phyloP scores from a whole-genome alignment of 1,284 basidiomycete species.

The Puccinia hordei region DNA sequence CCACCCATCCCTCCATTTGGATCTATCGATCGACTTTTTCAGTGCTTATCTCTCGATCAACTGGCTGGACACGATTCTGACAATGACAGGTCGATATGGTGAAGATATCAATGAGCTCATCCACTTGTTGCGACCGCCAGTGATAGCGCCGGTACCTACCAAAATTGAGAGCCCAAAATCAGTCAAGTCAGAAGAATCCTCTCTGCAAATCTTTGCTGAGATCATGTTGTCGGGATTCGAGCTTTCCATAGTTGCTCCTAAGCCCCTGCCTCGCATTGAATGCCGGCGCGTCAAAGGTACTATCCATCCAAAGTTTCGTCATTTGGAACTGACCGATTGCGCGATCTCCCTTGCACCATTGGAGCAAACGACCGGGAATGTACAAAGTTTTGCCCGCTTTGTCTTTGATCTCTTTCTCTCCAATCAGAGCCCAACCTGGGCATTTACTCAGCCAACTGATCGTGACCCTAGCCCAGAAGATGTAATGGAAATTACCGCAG shows the following conservation, averaged over 20 bases:
- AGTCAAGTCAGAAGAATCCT: background rate
- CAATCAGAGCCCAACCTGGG: conserved; percentile 31
- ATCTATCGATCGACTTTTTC: conserved; percentile 27
- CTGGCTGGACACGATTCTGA: conserved; percentile 39
- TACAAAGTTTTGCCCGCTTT: conserved; percentile 32
- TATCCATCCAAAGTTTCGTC: conserved; percentile 22
- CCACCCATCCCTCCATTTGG: conserved; percentile 21
- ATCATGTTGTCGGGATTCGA: conserved; percentile 27
- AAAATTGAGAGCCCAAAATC: background rate
- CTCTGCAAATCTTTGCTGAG: conserved; percentile 25
- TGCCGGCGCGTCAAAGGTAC: conserved; percentile 31
- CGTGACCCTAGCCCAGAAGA: background rate
- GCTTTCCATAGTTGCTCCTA: conserved; percentile 31
- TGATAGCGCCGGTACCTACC: background rate
- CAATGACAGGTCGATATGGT: conserved; percentile 33
- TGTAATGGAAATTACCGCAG: conserved; percentile 26
- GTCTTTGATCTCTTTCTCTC: conserved; percentile 41
- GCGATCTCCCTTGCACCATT: conserved; percentile 37
- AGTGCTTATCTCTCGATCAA: conserved; percentile 38
- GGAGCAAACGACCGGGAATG: background rate
- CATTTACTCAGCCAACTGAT: background rate
- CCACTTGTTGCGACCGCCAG: conserved; percentile 14
- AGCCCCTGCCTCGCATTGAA: conserved; percentile 33
- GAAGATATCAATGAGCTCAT: conserved; percentile 43
- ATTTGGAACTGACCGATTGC: conserved; percentile 26